Base-by-base conservation (phyloP, 1,284 basidiomycete genomes). In the Apiotrichum brassicae region DNA sequence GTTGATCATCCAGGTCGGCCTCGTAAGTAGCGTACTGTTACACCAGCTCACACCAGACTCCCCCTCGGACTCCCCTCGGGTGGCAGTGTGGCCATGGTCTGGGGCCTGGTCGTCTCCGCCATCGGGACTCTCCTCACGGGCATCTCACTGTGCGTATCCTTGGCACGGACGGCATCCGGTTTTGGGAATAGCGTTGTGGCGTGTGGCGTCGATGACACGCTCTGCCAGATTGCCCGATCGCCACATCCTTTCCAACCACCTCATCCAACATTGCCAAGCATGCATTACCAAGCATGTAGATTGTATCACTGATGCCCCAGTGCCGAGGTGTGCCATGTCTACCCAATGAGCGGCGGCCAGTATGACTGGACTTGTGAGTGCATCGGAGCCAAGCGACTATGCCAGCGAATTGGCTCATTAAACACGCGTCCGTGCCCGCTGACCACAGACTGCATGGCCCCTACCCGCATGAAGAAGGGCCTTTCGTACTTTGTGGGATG, bases 41-140 rank as follows among this genome's bases (percentile, higher is more conserved):
- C 22, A n/a, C 11, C 28, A 9, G 28, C 40, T 42, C 26, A 42
- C 40, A 16, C 26, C 43, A 54, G 54, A 2, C 54, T 63, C 26
- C 36, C 44, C 28, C 33, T 61, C 19, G 52, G 48, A 9, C 60
- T 72, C 12, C 42, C 61, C 11, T 65, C 65, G 0, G 70, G 68
- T 9, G 70, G 68, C 6, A 59, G 64, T 13, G 59, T 62, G 3
- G 63, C 62, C 1, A 61, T 68, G 35, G 53, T 69, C 16, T 72
- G 63, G 63, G 70, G 70, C 19, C 56, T 72, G 26, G 26, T 69
- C 22, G 53, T 61, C 6, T 59, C 58, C 7, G 58, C 58, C 3
- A 12, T 59, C 19, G 70, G 66, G 13, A 61, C 62, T 1, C 49
- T 66, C 40, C 23, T 55, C 9, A 63, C 61, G 36, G 63, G 59